Evolutionary conservation across 2,329 filamentous ascomycete genomes (phyloP).

Genomic region (Macrophomina pseudophaseolina): DNA sequence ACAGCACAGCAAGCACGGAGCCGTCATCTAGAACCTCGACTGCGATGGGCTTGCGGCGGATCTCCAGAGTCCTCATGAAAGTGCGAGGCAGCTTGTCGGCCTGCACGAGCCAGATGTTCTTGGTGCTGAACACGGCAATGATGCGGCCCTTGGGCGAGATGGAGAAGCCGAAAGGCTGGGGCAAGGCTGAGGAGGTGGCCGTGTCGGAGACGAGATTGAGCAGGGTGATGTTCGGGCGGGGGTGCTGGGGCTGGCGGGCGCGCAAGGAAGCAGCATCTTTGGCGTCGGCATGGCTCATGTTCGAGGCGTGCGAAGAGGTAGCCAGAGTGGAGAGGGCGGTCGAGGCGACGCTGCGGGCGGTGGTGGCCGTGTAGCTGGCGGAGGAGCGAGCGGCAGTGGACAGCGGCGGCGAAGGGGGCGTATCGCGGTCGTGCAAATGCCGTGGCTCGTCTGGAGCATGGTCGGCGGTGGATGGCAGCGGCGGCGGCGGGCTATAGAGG

Average conservation of each 20-base stretch:
- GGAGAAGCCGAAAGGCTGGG: slow-evolving; percentile 44
- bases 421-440: slow-evolving; percentile 6
- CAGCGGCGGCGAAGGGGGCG: slow-evolving; percentile 22
- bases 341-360: slow-evolving; percentile 24
- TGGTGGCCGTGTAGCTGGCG: slow-evolving; percentile 26
- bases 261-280: slow-evolving; percentile 10
- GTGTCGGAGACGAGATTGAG: slow-evolving; percentile 46
- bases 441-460: not conserved
- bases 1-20: slow-evolving; percentile 76
- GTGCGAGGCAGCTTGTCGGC: slow-evolving; percentile 42
- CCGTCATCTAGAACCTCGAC: slow-evolving; percentile 82
- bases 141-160: slow-evolving; percentile 44
- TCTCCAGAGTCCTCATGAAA: slow-evolving; percentile 43
- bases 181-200: slow-evolving; percentile 45
- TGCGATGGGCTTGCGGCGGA: slow-evolving; percentile 53
- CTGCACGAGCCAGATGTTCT: slow-evolving; percentile 46
- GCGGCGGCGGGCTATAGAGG: slow-evolving; percentile 28
- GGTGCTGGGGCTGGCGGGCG: slow-evolving; percentile 30
- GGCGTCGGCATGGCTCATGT: slow-evolving; percentile 20
- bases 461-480: not conserved
- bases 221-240: slow-evolving; percentile 40
- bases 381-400: slow-evolving; percentile 25
- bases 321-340: slow-evolving; percentile 24
- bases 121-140: slow-evolving; percentile 44
- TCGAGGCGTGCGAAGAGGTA: slow-evolving; percentile 23